Base-by-base conservation (phyloP, 1,284 basidiomycete genomes). In the Moniliophthora roreri region DNA sequence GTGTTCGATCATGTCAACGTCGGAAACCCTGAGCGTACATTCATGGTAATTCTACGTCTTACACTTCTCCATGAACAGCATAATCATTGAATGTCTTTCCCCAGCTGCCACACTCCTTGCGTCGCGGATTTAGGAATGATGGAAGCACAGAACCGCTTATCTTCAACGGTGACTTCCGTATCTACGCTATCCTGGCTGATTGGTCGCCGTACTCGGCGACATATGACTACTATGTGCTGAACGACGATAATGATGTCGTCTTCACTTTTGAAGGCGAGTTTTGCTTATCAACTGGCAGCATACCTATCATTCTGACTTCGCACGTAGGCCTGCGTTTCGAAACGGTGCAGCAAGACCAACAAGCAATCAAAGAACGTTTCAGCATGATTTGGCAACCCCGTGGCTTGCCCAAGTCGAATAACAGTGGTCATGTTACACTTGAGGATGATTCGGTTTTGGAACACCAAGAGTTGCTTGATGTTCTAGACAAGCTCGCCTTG, bases 81-180 rank as follows among this genome's bases (percentile, higher is more conserved):
- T 20, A 10, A 20, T 24, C 18, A 20, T 24, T 10, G 41, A 42
- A 60, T 40, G 41, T 32, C 24, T 32, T 24, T 32, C 32, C 32
- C 20, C 32, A 56, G 59, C 40, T 62, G 16, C 60, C 60, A 28
- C 60, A 62, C 40, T 58, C 56, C 13, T 36, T 60, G 9, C 21
- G 46, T 4, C 45, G 60, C 5, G 55, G 34, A 2, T 62, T 51
- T 47, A 59, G 60, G 16, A 60, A 60, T 36, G 58, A 62, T 44
- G 60, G 60, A 16, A 57, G 45, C 16, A 18, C 44, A n/a, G 56
- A 42, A n/a, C 59, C 59, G 2, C 55, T 62, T 5, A 38, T 55
- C n/a, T 51, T 60, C 10, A 51, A 57, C 10, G 59, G 57, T 10
- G 59, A 62, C 24, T 60, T 59, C 36, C 28, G 35, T 13, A 47